Conservation (phyloP, 768 basidiomycete genomes). For the Lanmaoa pseudosensibilis region DNA sequence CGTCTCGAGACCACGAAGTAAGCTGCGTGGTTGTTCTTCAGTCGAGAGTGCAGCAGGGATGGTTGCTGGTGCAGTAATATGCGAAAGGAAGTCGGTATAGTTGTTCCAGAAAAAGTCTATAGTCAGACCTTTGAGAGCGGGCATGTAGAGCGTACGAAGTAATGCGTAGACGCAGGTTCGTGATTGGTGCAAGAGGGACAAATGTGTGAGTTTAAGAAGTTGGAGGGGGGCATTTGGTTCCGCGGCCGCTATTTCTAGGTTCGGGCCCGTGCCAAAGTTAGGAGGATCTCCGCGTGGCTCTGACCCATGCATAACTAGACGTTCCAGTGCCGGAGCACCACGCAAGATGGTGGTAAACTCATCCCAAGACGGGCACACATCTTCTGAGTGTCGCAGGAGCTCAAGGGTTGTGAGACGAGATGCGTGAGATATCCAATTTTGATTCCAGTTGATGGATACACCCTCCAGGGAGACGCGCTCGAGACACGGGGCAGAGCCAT, state of each 20-base stretch:
- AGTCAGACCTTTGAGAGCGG: too few species aligned
- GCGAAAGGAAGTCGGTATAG: constrained; percentile 45
- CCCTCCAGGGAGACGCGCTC: constrained; percentile 54
- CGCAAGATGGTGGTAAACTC: constrained; percentile 52
- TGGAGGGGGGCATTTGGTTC: too few species aligned
- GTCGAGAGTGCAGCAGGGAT: constrained; percentile 34
- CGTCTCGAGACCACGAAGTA: constrained; percentile 45
- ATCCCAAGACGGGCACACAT: constrained; percentile 59
- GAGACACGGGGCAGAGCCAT: constrained; percentile 50
- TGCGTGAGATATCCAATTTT: constrained; percentile 25
- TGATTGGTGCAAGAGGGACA: too few species aligned
- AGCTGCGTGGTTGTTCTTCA: constrained; percentile 32
- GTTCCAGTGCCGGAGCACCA: constrained; percentile 50
- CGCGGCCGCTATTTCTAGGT: too few species aligned
- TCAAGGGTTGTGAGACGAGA: constrained; percentile 48
- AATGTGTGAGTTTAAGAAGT: too few species aligned
- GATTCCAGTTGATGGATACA: constrained; percentile 64
- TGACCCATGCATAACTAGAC: constrained; percentile 52
- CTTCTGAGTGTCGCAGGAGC: constrained; percentile 57
- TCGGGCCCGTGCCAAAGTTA: constrained; percentile 44
- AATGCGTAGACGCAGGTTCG: too few species aligned
- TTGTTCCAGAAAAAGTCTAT: constrained; percentile 20
- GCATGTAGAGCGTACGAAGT: too few species aligned
- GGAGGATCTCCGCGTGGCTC: constrained; percentile 39
- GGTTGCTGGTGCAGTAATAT: constrained; percentile 31